Conservation (phyloP, 139 green algal genomes). For the Gonium pectorale region DNA sequence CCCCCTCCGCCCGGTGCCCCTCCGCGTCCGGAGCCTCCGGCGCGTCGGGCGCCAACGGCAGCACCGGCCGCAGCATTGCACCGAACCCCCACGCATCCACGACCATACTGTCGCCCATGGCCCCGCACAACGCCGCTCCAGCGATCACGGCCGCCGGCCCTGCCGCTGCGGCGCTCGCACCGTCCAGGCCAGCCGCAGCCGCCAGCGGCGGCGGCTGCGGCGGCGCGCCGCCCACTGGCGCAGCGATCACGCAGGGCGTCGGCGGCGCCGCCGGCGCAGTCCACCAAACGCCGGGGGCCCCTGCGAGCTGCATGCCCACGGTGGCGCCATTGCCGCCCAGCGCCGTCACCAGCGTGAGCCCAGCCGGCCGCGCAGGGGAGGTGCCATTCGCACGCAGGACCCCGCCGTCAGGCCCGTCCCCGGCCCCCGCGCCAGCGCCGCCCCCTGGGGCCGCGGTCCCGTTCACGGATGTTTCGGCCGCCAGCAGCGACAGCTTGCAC, state of each 20-base stretch:
- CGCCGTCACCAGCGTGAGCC: slow-evolving; percentile 9
- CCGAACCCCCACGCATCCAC: slow-evolving; percentile 15
- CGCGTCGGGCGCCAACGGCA: too few relatives aligned
- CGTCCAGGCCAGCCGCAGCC: not conserved
- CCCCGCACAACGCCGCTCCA: not conserved
- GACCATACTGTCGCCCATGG: slow-evolving; percentile 21
- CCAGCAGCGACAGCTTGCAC: slow-evolving; percentile 3
- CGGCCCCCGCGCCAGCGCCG: not conserved
- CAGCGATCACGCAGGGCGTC: not conserved
- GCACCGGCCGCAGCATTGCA: not conserved
- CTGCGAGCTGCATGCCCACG: not conserved
- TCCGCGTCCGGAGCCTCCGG: not conserved
- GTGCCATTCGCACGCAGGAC: too few relatives aligned
- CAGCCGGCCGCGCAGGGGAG: not conserved
- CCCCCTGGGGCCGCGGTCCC: too few relatives aligned
- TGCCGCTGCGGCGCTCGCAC: not conserved
- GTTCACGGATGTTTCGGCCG: not conserved
- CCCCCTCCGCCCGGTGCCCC: too few relatives aligned
- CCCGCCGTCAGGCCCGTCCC: not conserved
- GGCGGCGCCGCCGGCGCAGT: not conserved
- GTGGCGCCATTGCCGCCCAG: not conserved
- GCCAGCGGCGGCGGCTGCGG: not conserved
- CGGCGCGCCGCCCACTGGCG: slow-evolving; percentile 6
- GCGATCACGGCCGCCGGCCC: not conserved
- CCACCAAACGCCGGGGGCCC: not conserved